These are phyloP conservation scores for Dalbergia cochinchinensis DNA, from an alignment of 306 rosid genomes.

Conservation along the genomic window DNA sequence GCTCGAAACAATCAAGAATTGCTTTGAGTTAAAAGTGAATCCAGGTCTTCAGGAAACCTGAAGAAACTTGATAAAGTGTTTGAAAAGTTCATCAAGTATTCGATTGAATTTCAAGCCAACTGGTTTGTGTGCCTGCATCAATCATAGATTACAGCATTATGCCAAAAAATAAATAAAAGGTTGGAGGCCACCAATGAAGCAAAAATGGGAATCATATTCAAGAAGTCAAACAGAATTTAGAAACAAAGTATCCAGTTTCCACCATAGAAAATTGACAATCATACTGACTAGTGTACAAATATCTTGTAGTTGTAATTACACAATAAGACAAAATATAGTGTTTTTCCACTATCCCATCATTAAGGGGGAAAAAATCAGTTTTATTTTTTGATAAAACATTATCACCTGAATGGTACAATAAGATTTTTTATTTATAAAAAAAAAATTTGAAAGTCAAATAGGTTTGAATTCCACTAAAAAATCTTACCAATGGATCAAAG, in stretches of 20 bases:
- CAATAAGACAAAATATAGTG: background rate
- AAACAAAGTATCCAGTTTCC: conserved; percentile 27
- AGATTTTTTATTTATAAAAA: background rate
- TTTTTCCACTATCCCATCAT: background rate
- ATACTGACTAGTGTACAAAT: background rate
- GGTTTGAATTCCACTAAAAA: conserved; percentile 23
- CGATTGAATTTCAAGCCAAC: conserved; percentile 86
- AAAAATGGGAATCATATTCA: background rate
- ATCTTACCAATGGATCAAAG: conserved; percentile 95
- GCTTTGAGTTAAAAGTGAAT: conserved; percentile 60
- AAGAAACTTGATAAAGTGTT: conserved; percentile 58
- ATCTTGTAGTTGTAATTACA: background rate
- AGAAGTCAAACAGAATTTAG: conserved; percentile 27
- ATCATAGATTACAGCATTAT: conserved; percentile 53
- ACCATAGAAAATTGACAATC: conserved; percentile 13
- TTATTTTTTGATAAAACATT: conserved; percentile 16
- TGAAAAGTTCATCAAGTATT: conserved; percentile 64
- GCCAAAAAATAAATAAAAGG: conserved; percentile 22
- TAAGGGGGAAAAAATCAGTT: conserved; percentile 3
- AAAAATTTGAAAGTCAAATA: conserved; percentile 6
- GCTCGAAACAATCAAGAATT: conserved; percentile 73
- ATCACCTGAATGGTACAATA: background rate
- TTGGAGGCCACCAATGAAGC: background rate
- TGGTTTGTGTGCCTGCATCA: conserved; percentile 74
- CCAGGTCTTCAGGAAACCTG: conserved; percentile 81